Percentiles rank a stretch among this genome's conserved stretches.
These are phyloP conservation scores for Phytophthora gonapodyides DNA, from an alignment of 352 stramenopile genomes.

Conservation along the genomic window DNA sequence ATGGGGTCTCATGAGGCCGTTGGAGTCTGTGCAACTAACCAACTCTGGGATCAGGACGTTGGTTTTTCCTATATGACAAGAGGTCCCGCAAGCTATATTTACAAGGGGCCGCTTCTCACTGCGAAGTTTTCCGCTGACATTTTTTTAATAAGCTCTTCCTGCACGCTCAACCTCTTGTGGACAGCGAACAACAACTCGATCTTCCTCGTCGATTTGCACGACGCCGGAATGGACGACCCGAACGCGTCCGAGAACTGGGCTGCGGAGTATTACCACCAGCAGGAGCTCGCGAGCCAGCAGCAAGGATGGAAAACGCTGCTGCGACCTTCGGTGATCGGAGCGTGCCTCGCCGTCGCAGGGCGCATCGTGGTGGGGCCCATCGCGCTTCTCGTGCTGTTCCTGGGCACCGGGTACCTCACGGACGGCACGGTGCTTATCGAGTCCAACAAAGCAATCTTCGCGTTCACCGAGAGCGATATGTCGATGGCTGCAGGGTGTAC, in stretches of 20 bases:
- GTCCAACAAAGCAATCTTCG: conserved; percentile 25
- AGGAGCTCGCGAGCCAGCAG: conserved; percentile 4
- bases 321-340: conserved; percentile 10
- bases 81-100: too few relatives aligned
- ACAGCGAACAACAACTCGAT: too few relatives aligned
- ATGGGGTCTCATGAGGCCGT: too few relatives aligned
- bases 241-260: neutral
- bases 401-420: conserved; percentile 14
- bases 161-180: too few relatives aligned
- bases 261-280: conserved; percentile 14
- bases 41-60: too few relatives aligned
- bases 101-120: too few relatives aligned
- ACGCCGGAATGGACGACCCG: too few relatives aligned
- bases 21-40: too few relatives aligned
- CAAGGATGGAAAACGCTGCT: conserved; percentile 5
- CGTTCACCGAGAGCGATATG: conserved; percentile 24
- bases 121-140: too few relatives aligned
- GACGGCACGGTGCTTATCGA: conserved; percentile 26
- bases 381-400: conserved; percentile 14
- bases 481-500: conserved; percentile 27
- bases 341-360: conserved; percentile 13
- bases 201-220: too few relatives aligned
- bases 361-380: conserved; percentile 15
- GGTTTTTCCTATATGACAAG: too few relatives aligned
- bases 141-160: too few relatives aligned